Evolutionary conservation across 331 rosid species (phyloP).

Genomic region (Pyracantha coccinea): DNA sequence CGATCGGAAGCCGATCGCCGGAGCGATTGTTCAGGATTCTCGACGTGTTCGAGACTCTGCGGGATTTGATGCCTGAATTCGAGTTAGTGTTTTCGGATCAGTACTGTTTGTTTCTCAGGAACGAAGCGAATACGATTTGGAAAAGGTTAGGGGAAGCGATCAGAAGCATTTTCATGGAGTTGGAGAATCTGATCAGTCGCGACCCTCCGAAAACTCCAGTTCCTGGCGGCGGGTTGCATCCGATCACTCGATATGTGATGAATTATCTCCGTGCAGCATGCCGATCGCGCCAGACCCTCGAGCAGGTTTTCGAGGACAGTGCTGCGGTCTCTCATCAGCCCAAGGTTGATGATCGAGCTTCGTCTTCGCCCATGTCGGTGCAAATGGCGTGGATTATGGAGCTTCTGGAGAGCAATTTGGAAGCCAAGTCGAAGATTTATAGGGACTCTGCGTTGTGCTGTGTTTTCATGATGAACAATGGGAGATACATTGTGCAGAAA

Average conservation of each 20-base stretch:
- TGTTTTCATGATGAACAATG: conserved; percentile 87
- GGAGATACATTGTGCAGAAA: conserved; percentile 83
- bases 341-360: conserved; percentile 45
- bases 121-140: conserved; percentile 80
- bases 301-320: conserved; percentile 75
- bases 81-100: conserved; percentile 67
- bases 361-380: conserved; percentile 49
- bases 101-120: conserved; percentile 60
- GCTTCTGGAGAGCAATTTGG: conserved; percentile 77
- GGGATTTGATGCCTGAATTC: conserved; percentile 72
- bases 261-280: conserved; percentile 88
- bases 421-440: conserved; percentile 75
- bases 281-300: conserved; percentile 58
- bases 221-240: conserved; percentile 92
- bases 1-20: conserved; percentile 76
- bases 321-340: conserved; percentile 20
- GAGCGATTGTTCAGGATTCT: conserved; percentile 73
- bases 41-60: conserved; percentile 74
- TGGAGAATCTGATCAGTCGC: conserved; percentile 86
- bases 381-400: conserved; percentile 96
- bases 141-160: conserved; percentile 83
- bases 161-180: conserved; percentile 82
- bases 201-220: conserved; percentile 78
- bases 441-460: conserved; percentile 55
- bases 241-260: conserved; percentile 97